Evolutionary conservation across 768 basidiomycete species (phyloP).

Genomic region (Tremella yokohamensis): DNA sequence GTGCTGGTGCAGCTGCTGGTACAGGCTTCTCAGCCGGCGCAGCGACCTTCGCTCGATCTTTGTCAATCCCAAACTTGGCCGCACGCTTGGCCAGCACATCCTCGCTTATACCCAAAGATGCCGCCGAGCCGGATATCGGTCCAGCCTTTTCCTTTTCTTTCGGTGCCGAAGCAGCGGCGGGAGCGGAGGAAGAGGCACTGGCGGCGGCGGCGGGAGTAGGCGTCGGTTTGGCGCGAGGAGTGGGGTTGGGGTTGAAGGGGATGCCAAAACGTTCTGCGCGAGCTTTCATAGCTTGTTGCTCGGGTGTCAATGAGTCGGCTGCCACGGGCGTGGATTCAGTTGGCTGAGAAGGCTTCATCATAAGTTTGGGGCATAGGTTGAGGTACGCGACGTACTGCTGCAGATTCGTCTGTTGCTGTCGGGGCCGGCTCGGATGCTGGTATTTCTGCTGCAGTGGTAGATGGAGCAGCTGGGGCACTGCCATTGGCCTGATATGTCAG

Average conservation of each 20-base stretch:
- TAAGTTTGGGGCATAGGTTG: too few species aligned
- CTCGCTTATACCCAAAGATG: constrained; percentile 31
- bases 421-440: constrained; percentile 3
- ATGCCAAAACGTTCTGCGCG: constrained; percentile 47
- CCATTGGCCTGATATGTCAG: too few species aligned
- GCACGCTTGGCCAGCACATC: constrained; percentile 40
- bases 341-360: too few species aligned
- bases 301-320: constrained; percentile 28
- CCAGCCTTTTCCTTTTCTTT: constrained; percentile 22
- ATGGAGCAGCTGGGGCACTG: background rate
- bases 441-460: constrained; percentile 11
- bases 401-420: background rate
- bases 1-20: constrained; percentile 10
- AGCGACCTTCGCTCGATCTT: constrained; percentile 27
- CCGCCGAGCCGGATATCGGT: constrained; percentile 18
- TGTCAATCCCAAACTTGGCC: constrained; percentile 42
- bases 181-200: constrained; percentile 3
- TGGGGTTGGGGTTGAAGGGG: constrained; percentile 45
- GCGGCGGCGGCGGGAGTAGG: constrained; percentile 1
- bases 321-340: background rate
- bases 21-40: constrained; percentile 5
- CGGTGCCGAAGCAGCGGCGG: constrained; percentile 11
- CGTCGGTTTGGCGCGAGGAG: constrained; percentile 12
- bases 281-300: constrained; percentile 44
- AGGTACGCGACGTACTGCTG: too few species aligned